These are phyloP conservation scores for Polyporus arcularius DNA, from an alignment of 768 basidiomycete genomes.

Conservation along the genomic window DNA sequence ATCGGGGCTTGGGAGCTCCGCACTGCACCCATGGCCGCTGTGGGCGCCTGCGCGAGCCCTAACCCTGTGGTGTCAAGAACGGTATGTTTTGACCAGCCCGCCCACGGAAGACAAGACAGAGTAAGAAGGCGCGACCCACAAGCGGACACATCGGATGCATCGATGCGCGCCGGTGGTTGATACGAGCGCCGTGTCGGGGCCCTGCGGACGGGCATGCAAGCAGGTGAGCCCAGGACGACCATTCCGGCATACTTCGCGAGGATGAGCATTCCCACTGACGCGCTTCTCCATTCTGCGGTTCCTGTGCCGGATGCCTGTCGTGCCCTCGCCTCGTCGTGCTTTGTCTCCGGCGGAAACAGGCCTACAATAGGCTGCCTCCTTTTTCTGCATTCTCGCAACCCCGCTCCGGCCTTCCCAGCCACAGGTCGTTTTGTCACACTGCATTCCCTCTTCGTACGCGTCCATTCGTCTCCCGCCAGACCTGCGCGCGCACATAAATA, in stretches of 20 bases:
- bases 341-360: conserved; percentile 22
- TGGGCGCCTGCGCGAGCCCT: conserved; percentile 11
- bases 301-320: conserved; percentile 18
- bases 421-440: conserved; percentile 12
- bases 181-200: conserved; percentile 2
- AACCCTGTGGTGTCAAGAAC: conserved; percentile 11
- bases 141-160: conserved; percentile 12
- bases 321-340: conserved; percentile 7
- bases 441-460: conserved; percentile 20
- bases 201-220: not conserved
- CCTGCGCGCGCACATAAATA: conserved; percentile 19
- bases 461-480: conserved; percentile 16
- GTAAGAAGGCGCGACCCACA: conserved; percentile 11
- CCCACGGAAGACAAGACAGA: not conserved
- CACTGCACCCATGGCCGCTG: not conserved
- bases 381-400: conserved; percentile 12
- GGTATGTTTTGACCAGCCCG: conserved; percentile 12
- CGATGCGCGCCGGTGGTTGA: conserved; percentile 8
- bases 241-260: conserved; percentile 11
- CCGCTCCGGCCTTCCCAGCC: conserved; percentile 14
- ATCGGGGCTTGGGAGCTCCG: conserved; percentile 4
- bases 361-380: conserved; percentile 17
- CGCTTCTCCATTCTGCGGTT: conserved; percentile 23
- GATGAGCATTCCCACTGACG: conserved; percentile 16
- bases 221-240: conserved; percentile 21